phyloP scores from a whole-genome alignment of 495 filamentous ascomycete species.

The Tirmania nivea region DNA sequence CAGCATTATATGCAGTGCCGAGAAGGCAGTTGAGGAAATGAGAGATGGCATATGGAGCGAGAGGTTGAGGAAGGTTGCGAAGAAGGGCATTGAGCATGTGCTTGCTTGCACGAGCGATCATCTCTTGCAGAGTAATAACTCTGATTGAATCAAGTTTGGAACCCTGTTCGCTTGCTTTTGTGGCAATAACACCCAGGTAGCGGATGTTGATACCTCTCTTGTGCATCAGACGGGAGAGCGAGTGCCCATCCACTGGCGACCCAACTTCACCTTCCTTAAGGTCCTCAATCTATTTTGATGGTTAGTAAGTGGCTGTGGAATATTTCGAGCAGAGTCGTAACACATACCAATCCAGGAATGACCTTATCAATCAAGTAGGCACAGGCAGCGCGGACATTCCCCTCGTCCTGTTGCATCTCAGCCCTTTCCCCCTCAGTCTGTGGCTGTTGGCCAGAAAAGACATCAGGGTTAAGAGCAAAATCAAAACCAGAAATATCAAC shows the following conservation, averaged over 20 bases:
- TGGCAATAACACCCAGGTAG: conserved; percentile 70
- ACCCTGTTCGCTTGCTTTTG: conserved; percentile 41
- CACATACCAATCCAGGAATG: conserved; percentile 40
- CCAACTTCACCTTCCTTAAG: conserved; percentile 81
- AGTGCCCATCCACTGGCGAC: conserved; percentile 94
- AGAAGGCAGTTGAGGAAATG: conserved; percentile 92
- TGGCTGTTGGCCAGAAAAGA: conserved; percentile 76
- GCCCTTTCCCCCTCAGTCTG: conserved; percentile 78
- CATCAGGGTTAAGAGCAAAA: conserved; percentile 82
- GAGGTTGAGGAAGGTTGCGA: conserved; percentile 52
- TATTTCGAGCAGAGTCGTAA: background rate
- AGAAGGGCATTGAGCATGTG: conserved; percentile 64
- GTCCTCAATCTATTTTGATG: conserved; percentile 38
- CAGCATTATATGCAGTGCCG: conserved; percentile 50
- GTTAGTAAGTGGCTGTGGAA: conserved; percentile 8
- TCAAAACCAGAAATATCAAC: conserved; percentile 74
- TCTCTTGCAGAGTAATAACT: conserved; percentile 64
- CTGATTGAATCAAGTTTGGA: conserved; percentile 54
- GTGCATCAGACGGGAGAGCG: conserved; percentile 71
- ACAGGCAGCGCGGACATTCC: conserved; percentile 68
- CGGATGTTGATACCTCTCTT: conserved; percentile 94
- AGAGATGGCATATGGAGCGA: conserved; percentile 52
- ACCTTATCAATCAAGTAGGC: conserved; percentile 49
- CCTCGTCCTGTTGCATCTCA: conserved; percentile 65
- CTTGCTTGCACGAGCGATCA: conserved; percentile 86